Conservation (phyloP, 805 yeast species). For the Kodamaea sagamina region DNA sequence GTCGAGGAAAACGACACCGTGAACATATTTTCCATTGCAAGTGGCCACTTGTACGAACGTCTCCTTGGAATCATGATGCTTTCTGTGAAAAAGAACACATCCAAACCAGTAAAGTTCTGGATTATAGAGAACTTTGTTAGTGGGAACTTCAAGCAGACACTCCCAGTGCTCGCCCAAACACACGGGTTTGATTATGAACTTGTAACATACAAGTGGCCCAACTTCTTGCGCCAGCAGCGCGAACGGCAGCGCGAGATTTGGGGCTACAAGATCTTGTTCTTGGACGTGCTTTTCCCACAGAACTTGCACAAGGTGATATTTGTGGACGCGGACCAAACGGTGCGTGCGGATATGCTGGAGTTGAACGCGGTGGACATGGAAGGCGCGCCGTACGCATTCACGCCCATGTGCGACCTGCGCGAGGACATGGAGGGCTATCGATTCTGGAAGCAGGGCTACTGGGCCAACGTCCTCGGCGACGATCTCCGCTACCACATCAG, state of each 20-base stretch:
- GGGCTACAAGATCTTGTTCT: slow-evolving; percentile 84
- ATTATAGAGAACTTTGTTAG: slow-evolving; percentile 79
- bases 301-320: slow-evolving; percentile 73
- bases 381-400: slow-evolving; percentile 83
- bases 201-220: slow-evolving; percentile 90
- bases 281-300: slow-evolving; percentile 86
- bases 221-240: slow-evolving; percentile 78
- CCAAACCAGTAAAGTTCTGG: slow-evolving; percentile 75
- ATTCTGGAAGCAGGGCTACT: slow-evolving; percentile 93
- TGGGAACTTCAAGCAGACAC: slow-evolving; percentile 58
- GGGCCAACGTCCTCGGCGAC: slow-evolving; percentile 66
- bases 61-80: slow-evolving; percentile 76
- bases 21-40: slow-evolving; percentile 79
- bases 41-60: slow-evolving; percentile 79
- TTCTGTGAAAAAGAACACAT: slow-evolving; percentile 66
- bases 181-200: slow-evolving; percentile 72
- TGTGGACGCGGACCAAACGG: slow-evolving; percentile 84
- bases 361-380: slow-evolving; percentile 66
- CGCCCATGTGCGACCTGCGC: slow-evolving; percentile 85
- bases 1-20: slow-evolving; percentile 31
- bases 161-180: slow-evolving; percentile 59
- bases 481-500: slow-evolving; percentile 74
- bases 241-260: slow-evolving; percentile 79
- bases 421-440: slow-evolving; percentile 79
- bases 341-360: slow-evolving; percentile 72